Evolutionary conservation across 1,284 basidiomycete species (phyloP).

Genomic region (Ustilago lituana): DNA sequence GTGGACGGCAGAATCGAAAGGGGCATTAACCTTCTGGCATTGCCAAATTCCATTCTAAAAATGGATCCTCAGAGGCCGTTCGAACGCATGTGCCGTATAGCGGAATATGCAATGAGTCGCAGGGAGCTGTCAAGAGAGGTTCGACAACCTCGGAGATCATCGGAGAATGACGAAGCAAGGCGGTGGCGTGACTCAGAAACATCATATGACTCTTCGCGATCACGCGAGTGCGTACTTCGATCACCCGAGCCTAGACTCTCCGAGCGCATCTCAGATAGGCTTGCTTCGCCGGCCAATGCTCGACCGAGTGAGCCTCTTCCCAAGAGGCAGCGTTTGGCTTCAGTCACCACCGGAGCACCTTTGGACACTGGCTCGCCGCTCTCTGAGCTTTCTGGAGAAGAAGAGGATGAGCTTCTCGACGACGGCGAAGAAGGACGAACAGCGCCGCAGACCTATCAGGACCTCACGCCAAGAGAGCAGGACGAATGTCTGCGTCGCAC

Average conservation of each 20-base stretch:
- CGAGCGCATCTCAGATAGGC: no score
- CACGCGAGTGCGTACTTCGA: no score
- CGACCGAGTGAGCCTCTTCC: no score
- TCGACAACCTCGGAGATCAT: not conserved
- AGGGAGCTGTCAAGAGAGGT: not conserved
- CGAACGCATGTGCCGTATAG: conserved; percentile 1
- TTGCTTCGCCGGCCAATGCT: no score
- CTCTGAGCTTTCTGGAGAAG: conserved; percentile 1
- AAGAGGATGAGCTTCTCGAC: conserved; percentile 12
- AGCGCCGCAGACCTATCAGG: not conserved
- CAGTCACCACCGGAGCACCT: not conserved
- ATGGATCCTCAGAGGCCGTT: not conserved
- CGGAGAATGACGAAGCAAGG: no score
- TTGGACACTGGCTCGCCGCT: conserved; percentile 27
- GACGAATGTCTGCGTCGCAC: conserved; percentile 8
- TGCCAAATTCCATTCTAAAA: not conserved
- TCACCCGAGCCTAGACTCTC: no score
- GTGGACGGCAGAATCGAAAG: not conserved
- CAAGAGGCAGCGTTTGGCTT: not conserved
- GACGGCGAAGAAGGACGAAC: not conserved
- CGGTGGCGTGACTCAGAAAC: no score
- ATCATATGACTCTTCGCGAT: no score
- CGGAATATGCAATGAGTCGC: not conserved
- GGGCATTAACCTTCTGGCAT: not conserved
- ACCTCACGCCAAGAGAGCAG: conserved; percentile 5